These are phyloP conservation scores for Termitomyces sp. DNA, from an alignment of 768 basidiomycete genomes.

Conservation along the genomic window DNA sequence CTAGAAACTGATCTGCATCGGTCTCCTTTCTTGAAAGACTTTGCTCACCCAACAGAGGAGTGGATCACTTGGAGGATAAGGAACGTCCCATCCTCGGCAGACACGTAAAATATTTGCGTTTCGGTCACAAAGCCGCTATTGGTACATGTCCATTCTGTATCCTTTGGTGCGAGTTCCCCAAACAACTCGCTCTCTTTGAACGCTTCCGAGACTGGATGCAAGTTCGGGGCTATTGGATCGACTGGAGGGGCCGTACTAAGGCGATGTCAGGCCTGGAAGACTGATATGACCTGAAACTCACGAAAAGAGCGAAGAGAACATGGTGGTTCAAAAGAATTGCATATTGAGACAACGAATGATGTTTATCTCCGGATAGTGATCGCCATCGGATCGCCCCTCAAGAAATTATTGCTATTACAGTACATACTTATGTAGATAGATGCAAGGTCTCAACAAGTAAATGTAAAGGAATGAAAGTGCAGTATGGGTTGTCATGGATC, in stretches of 20 bases:
- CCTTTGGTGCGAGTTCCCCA: constrained; percentile 70
- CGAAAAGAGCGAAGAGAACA: constrained; percentile 80
- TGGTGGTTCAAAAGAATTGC: constrained; percentile 30
- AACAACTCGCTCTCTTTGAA: constrained; percentile 52
- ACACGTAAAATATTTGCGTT: constrained; percentile 84
- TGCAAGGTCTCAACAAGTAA: background rate
- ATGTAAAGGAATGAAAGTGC: background rate
- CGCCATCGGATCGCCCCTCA: background rate
- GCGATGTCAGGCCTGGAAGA: constrained; percentile 3
- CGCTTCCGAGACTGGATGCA: constrained; percentile 74
- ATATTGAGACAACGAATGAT: constrained; percentile 7
- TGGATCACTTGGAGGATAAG: constrained; percentile 19
- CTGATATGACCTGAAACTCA: constrained; percentile 34
- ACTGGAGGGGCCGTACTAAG: constrained; percentile 47
- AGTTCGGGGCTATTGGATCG: constrained; percentile 69
- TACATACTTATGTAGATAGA: background rate
- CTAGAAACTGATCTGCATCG: constrained; percentile 32
- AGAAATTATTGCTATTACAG: background rate
- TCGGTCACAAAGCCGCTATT: constrained; percentile 84
- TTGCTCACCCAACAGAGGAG: constrained; percentile 18
- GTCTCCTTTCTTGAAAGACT: constrained; percentile 8
- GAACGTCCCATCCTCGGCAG: background rate
- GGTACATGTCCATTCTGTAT: constrained; percentile 79
- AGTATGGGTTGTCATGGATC: background rate
- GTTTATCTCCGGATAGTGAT: background rate